A percentile compares a stretch with the other conserved stretches of the same genome.
Conservation (phyloP, 352 stramenopile genomes). For the Globisporangium megalacanthum region DNA sequence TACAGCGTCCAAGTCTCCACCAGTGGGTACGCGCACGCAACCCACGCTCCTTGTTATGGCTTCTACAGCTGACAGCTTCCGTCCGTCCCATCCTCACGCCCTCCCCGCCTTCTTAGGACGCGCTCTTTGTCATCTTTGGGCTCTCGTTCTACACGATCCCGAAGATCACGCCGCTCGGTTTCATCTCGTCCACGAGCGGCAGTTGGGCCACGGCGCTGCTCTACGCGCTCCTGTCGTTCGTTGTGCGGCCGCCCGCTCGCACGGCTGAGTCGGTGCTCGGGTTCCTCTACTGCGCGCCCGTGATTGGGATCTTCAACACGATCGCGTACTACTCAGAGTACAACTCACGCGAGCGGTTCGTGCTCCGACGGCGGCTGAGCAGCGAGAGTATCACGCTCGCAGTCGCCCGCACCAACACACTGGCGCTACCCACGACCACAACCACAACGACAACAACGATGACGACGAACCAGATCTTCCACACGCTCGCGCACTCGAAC, state of each 20-base stretch:
- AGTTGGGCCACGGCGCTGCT: slow-evolving; percentile 60
- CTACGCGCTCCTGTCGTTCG: slow-evolving; percentile 50
- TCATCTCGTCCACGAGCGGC: slow-evolving; percentile 64
- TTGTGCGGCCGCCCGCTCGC: slow-evolving; percentile 37
- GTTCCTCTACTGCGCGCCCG: slow-evolving; percentile 61
- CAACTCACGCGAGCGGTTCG: slow-evolving; percentile 75
- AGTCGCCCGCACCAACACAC: slow-evolving; percentile 50
- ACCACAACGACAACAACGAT: too few species aligned
- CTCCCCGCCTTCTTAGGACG: slow-evolving; percentile 34
- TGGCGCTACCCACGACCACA: slow-evolving; percentile 11
- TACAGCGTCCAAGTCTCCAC: slow-evolving; percentile 67
- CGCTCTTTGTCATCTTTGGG: slow-evolving; percentile 77
- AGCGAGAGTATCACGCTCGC: slow-evolving; percentile 77
- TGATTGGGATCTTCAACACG: slow-evolving; percentile 80
- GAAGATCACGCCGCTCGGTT: slow-evolving; percentile 78
- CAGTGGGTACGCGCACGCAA: slow-evolving; percentile 54
- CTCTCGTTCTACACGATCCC: slow-evolving; percentile 84
- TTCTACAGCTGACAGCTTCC: not conserved
- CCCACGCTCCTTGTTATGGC: not conserved
- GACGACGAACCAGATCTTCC: slow-evolving; percentile 13
- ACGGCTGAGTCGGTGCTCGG: slow-evolving; percentile 50
- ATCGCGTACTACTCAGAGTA: slow-evolving; percentile 87
- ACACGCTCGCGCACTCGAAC: slow-evolving; percentile 25
- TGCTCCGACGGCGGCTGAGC: slow-evolving; percentile 54
- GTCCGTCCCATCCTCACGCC: too few species aligned